Evolutionary conservation across 2,329 filamentous ascomycete genomes (phyloP).

Genomic region (Drechslerella coelobrocha): DNA sequence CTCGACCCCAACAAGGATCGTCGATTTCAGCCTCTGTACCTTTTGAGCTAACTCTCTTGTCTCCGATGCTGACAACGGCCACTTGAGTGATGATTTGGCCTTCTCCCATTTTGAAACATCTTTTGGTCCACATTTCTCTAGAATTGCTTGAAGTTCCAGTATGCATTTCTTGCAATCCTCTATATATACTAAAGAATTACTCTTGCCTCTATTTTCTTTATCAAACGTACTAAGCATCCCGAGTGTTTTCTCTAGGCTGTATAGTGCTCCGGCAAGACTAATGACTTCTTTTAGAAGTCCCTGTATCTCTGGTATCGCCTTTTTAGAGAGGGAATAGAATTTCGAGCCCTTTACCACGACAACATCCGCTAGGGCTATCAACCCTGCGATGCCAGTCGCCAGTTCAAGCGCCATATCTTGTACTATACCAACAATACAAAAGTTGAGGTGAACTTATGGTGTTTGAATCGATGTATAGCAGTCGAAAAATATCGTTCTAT

Average conservation of each 20-base stretch:
- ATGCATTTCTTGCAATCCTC: conserved; percentile 22
- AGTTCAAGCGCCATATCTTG: conserved; percentile 26
- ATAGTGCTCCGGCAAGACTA: conserved; percentile 4
- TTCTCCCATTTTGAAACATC: conserved; percentile 20
- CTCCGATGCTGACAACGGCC: conserved; percentile 19
- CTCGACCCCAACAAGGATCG: conserved; percentile 4
- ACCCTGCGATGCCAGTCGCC: conserved; percentile 10
- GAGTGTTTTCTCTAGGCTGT: conserved; percentile 13
- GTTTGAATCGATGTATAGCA: too few species aligned
- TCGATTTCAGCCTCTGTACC: conserved; percentile 16
- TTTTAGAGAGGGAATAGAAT: conserved; percentile 16
- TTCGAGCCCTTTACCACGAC: conserved; percentile 14
- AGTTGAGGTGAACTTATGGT: too few species aligned
- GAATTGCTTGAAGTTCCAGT: conserved; percentile 5
- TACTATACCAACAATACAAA: too few species aligned
- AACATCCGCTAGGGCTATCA: conserved; percentile 22
- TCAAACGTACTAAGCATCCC: background rate
- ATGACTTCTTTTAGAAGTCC: conserved; percentile 14
- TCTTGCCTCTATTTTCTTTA: background rate
- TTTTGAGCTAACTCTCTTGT: conserved; percentile 10
- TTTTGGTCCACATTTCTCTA: conserved; percentile 9
- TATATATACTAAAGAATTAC: conserved; percentile 18
- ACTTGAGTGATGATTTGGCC: conserved; percentile 22
- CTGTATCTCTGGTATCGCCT: conserved; percentile 19
- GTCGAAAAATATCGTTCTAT: too few species aligned